Evolutionary conservation across 495 filamentous ascomycete species (phyloP).

Genomic region (Aspergillus ostianus): DNA sequence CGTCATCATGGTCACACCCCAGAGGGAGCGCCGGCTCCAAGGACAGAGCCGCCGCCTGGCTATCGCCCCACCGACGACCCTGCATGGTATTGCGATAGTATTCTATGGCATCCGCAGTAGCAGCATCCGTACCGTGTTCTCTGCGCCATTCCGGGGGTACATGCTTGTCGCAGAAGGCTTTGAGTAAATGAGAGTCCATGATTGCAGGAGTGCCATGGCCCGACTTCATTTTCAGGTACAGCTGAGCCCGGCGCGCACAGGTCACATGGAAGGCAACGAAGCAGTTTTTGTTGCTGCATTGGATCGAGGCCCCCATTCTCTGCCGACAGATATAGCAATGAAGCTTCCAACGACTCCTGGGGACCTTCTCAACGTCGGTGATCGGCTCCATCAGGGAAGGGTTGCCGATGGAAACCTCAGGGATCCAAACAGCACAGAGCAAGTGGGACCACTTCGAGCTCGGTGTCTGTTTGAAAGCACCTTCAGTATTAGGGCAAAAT

Average conservation of each 20-base stretch:
- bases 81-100: slow-evolving; percentile 88
- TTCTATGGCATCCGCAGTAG: slow-evolving; percentile 65
- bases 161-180: slow-evolving; percentile 96
- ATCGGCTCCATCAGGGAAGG: slow-evolving; percentile 97
- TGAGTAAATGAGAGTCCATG: slow-evolving; percentile 83
- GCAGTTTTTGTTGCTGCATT: slow-evolving; percentile 96
- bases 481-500: slow-evolving; percentile 96
- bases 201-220: slow-evolving; percentile 74
- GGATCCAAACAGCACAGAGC: slow-evolving; percentile 97
- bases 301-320: slow-evolving; percentile 96
- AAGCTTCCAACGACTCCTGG: slow-evolving; percentile 88
- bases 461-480: slow-evolving; percentile 97
- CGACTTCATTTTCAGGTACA: slow-evolving; percentile 96
- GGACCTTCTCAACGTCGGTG: slow-evolving; percentile 95
- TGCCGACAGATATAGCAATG: slow-evolving; percentile 96
- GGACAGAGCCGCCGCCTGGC: slow-evolving; percentile 79
- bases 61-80: slow-evolving; percentile 85
- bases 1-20: slow-evolving; percentile 36
- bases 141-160: slow-evolving; percentile 85
- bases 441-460: slow-evolving; percentile 94
- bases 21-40: slow-evolving; percentile 64
- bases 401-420: slow-evolving; percentile 94
- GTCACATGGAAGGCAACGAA: slow-evolving; percentile 99
- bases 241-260: slow-evolving; percentile 81
- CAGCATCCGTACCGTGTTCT: slow-evolving; percentile 74